phyloP scores from a whole-genome alignment of 176 grass and related monocot genomes.

The Bromus sterilis region DNA sequence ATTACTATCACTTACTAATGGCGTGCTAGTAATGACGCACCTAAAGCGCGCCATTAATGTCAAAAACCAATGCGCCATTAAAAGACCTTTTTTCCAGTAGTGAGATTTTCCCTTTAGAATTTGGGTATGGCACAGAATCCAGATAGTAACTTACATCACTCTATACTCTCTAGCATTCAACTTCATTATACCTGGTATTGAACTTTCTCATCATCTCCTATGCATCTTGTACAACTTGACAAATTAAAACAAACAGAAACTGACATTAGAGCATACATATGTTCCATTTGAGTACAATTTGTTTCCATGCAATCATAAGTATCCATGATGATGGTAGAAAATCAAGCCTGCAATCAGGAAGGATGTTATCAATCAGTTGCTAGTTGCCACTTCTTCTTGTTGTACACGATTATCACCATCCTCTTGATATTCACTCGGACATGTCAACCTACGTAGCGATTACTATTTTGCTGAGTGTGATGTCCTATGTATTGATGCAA shows the following conservation, averaged over 20 bases:
- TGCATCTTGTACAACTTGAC: neutral
- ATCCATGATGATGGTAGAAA: neutral
- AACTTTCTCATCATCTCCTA: neutral
- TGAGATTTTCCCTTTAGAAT: neutral
- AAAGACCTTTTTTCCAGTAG: too few relatives aligned
- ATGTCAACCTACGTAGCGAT: neutral
- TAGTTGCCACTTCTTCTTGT: neutral
- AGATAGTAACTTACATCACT: neutral
- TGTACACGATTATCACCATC: neutral
- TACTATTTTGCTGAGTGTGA: neutral
- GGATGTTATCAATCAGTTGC: neutral
- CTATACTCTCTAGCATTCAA: neutral
- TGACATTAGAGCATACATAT: neutral
- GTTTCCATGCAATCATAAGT: neutral
- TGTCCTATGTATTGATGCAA: neutral
- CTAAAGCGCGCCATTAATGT: too few relatives aligned
- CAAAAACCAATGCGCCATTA: too few relatives aligned
- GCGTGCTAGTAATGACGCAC: too few relatives aligned
- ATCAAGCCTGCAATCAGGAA: neutral
- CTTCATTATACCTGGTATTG: neutral
- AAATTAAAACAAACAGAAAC: neutral
- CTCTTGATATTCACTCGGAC: neutral
- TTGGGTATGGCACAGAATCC: too few relatives aligned
- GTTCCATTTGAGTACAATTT: neutral
- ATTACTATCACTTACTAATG: too few relatives aligned